Conservation (phyloP, 2,329 filamentous ascomycete genomes). For the Boeremia lycopersici region DNA sequence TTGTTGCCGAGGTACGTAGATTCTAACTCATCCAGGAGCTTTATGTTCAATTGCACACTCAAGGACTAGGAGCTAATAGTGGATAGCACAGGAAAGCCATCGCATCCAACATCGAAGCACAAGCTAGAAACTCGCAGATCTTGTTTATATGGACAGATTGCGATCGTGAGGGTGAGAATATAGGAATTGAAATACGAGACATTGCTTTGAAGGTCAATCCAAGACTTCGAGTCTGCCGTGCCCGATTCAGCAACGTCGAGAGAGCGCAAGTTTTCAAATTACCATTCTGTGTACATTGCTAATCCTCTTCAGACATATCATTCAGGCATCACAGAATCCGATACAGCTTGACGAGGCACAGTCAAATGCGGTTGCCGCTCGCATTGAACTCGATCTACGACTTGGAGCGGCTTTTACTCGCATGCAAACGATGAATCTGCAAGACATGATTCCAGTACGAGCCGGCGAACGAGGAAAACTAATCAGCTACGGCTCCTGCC, state of each 20-base stretch:
- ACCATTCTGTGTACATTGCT: neutral
- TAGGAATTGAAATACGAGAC: constrained; percentile 86
- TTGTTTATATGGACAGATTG: constrained; percentile 99
- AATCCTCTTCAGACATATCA: constrained; percentile 69
- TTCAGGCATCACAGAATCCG: constrained; percentile 79
- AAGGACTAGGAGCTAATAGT: constrained; percentile 24
- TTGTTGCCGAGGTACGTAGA: constrained; percentile 65
- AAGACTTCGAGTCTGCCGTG: constrained; percentile 78
- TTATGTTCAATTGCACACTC: neutral
- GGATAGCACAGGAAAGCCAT: constrained; percentile 76
- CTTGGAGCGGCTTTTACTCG: constrained; percentile 93
- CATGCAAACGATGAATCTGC: constrained; percentile 80
- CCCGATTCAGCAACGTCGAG: constrained; percentile 95
- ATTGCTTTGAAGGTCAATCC: constrained; percentile 77
- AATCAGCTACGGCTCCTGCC: constrained; percentile 92
- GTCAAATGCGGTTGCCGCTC: constrained; percentile 82
- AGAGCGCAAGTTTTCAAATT: constrained; percentile 66
- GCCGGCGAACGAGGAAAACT: constrained; percentile 65
- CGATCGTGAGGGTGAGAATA: constrained; percentile 96
- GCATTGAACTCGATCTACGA: constrained; percentile 88
- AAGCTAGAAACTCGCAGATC: constrained; percentile 73
- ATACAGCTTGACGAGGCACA: constrained; percentile 82
- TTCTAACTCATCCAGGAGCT: neutral
- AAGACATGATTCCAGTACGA: constrained; percentile 67
- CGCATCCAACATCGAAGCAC: constrained; percentile 80